Conservation (phyloP, 2,329 filamentous ascomycete genomes). For the Mycogone perniciosa region DNA sequence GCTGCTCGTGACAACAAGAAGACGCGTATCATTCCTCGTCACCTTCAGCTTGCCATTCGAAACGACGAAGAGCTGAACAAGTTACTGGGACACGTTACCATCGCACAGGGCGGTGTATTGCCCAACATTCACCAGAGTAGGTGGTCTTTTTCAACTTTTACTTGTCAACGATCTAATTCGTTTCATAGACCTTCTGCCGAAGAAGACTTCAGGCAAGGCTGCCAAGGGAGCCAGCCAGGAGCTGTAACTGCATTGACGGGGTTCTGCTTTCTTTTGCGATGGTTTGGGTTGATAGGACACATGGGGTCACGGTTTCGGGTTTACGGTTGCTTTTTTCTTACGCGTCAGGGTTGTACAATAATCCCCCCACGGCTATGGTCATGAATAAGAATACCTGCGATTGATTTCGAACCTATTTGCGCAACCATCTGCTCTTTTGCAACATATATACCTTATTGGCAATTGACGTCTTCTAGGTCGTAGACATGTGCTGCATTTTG, state of each 20-base stretch:
- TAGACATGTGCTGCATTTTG: too few species aligned
- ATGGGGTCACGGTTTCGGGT: constrained; percentile 71
- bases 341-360: constrained; percentile 66
- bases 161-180: constrained; percentile 36
- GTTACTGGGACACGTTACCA: constrained; percentile 91
- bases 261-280: constrained; percentile 48
- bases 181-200: constrained; percentile 80
- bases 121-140: constrained; percentile 96
- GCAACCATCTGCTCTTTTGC: too few species aligned
- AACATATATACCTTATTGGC: too few species aligned
- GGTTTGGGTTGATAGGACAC: constrained; percentile 75
- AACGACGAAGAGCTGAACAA: constrained; percentile 99
- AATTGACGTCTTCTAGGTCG: too few species aligned
- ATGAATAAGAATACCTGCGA: constrained; percentile 48
- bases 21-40: constrained; percentile 98
- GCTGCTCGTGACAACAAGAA: constrained; percentile 99
- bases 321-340: constrained; percentile 51
- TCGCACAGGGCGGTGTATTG: constrained; percentile 93
- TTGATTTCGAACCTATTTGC: too few species aligned
- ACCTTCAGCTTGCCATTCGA: constrained; percentile 97
- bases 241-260: constrained; percentile 58
- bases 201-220: constrained; percentile 92
- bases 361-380: constrained; percentile 61
- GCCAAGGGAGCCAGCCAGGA: constrained; percentile 92
- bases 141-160: constrained; percentile 35